Evolutionary conservation across 306 rosid species (phyloP).

Genomic region (Datisca glomerata): DNA sequence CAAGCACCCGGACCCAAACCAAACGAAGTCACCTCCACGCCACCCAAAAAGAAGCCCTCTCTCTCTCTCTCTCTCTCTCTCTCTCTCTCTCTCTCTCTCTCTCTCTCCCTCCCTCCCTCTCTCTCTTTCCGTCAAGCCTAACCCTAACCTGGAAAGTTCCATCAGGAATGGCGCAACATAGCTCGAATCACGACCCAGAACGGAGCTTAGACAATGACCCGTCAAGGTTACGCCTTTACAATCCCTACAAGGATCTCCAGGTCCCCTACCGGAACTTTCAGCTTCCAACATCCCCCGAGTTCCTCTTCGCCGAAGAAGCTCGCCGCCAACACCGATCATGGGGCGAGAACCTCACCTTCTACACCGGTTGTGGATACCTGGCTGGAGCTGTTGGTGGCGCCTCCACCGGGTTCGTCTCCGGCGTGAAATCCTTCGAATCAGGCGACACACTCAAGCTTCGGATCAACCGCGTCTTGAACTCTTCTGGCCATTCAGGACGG

Average conservation of each 20-base stretch:
- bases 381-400: slow-evolving; percentile 69
- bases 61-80: slow-evolving; percentile 1
- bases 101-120: neutral
- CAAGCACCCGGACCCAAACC: too few relatives aligned
- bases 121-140: slow-evolving; percentile 11
- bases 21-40: neutral
- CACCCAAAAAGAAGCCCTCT: neutral
- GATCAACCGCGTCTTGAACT: slow-evolving; percentile 57
- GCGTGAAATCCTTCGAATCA: slow-evolving; percentile 66
- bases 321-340: slow-evolving; percentile 74
- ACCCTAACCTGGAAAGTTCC: slow-evolving; percentile 22
- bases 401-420: slow-evolving; percentile 39
- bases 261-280: slow-evolving; percentile 53
- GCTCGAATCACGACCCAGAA: slow-evolving; percentile 38
- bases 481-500: slow-evolving; percentile 83
- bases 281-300: slow-evolving; percentile 85
- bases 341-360: slow-evolving; percentile 91
- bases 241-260: slow-evolving; percentile 87
- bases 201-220: slow-evolving; percentile 17
- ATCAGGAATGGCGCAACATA: slow-evolving; percentile 40
- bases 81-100: too few relatives aligned
- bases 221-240: slow-evolving; percentile 50
- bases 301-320: slow-evolving; percentile 86
- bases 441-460: slow-evolving; percentile 77
- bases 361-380: slow-evolving; percentile 80